Conservation (phyloP, 345 rosid genomes). For the Eucalyptus brandiana region DNA sequence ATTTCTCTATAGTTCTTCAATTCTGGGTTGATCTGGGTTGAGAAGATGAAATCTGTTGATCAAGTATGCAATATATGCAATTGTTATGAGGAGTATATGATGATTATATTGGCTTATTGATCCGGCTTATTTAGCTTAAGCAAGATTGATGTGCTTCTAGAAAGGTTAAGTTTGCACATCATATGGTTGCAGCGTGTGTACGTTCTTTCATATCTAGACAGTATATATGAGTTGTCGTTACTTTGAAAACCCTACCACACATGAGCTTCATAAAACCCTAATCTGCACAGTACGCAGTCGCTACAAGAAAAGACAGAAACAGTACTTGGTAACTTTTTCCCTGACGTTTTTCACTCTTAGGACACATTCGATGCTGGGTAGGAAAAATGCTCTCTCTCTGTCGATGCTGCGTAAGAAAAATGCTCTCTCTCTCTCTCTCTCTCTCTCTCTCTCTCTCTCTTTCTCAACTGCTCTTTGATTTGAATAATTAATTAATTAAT, state of each 20-base stretch:
- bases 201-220: not conserved
- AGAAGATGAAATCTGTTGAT: not conserved
- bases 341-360: not conserved
- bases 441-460: not conserved
- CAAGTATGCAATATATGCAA: not conserved
- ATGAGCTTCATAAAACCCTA: conserved; percentile 30
- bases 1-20: not conserved
- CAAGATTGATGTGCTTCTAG: not conserved
- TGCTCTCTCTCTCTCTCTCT: not conserved
- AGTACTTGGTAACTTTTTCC: not conserved
- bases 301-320: not conserved
- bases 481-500: not conserved
- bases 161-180: not conserved
- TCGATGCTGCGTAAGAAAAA: not conserved
- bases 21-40: not conserved
- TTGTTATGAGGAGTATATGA: not conserved
- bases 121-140: not conserved
- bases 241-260: conserved; percentile 14
- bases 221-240: not conserved
- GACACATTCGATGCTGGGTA: not conserved
- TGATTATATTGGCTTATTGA: not conserved
- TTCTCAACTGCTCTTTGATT: not conserved
- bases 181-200: not conserved
- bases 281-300: not conserved
- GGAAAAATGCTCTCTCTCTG: not conserved